Percentiles rank a stretch among this genome's conserved stretches.
Conservation (phyloP, 2,329 filamentous ascomycete genomes). For the Fusarium incarnatum region DNA sequence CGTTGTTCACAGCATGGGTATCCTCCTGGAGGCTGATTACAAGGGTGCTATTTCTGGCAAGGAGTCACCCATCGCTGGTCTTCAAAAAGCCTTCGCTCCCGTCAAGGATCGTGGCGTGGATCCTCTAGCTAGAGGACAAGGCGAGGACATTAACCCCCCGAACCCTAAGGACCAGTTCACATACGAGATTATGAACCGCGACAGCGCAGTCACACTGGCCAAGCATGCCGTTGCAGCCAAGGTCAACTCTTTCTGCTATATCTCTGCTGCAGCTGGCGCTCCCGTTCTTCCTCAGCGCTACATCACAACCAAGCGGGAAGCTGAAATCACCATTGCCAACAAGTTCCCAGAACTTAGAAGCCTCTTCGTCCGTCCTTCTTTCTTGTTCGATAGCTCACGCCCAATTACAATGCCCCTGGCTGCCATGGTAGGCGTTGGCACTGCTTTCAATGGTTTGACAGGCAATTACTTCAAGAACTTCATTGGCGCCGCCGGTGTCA, state of each 20-base stretch:
- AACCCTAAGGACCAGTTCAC: conserved; percentile 83
- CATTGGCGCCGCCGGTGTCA: conserved; percentile 84
- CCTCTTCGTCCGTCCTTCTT: conserved; percentile 85
- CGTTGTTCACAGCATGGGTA: conserved; percentile 95
- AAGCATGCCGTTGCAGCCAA: conserved; percentile 75
- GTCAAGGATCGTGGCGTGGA: conserved; percentile 74
- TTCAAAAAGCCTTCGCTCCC: conserved; percentile 81
- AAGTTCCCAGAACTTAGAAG: conserved; percentile 80
- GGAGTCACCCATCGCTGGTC: conserved; percentile 82
- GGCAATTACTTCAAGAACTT: conserved; percentile 80
- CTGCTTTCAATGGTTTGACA: conserved; percentile 80
- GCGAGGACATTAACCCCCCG: conserved; percentile 71
- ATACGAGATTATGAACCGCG: conserved; percentile 97
- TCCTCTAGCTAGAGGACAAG: conserved; percentile 72
- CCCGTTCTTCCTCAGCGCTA: conserved; percentile 88
- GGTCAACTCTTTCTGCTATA: conserved; percentile 81
- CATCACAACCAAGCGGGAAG: conserved; percentile 90
- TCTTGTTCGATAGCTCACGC: conserved; percentile 88
- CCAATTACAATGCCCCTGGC: conserved; percentile 88
- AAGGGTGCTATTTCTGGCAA: conserved; percentile 88
- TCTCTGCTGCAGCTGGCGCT: conserved; percentile 88
- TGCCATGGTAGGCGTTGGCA: conserved; percentile 77
- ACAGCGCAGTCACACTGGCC: conserved; percentile 85
- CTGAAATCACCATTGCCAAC: conserved; percentile 79
- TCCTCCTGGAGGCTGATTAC: conserved; percentile 97